Evolutionary conservation across 1,284 basidiomycete genomes (phyloP).

Genomic region (Mycosarcoma mackinlayi): DNA sequence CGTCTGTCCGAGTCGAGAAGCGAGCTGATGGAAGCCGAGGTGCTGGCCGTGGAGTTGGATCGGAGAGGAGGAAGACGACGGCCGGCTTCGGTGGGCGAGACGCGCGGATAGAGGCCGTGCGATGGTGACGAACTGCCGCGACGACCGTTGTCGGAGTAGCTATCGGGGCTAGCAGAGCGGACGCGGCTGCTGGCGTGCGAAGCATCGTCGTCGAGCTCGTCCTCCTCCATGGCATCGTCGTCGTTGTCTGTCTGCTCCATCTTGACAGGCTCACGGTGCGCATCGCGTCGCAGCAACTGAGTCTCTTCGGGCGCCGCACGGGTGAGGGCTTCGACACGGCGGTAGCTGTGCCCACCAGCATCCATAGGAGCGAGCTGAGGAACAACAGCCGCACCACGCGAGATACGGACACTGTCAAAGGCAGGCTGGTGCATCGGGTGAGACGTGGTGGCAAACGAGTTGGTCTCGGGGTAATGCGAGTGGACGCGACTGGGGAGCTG

Average conservation of each 20-base stretch:
- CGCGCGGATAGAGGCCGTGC: constrained; percentile 47
- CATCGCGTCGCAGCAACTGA: background rate
- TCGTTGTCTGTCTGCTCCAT: constrained; percentile 11
- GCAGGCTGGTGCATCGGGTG: constrained; percentile 36
- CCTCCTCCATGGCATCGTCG: constrained; percentile 50
- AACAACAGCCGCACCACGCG: constrained; percentile 47
- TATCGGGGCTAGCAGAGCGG: constrained; percentile 40
- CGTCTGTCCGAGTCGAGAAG: constrained; percentile 27
- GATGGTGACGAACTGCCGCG: constrained; percentile 38
- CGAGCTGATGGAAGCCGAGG: constrained; percentile 42
- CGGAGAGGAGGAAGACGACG: constrained; percentile 38
- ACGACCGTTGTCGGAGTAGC: constrained; percentile 35
- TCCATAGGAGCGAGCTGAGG: constrained; percentile 59
- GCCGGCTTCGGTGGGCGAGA: constrained; percentile 31
- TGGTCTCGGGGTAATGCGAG: constrained; percentile 27
- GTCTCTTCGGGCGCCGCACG: constrained; percentile 57
- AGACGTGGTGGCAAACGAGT: constrained; percentile 16
- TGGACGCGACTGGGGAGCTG: constrained; percentile 52
- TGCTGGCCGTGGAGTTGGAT: constrained; percentile 30
- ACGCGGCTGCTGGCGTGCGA: constrained; percentile 20
- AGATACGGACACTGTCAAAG: constrained; percentile 51
- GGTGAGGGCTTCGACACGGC: constrained; percentile 63
- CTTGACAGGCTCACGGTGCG: constrained; percentile 23
- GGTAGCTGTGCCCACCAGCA: constrained; percentile 51
- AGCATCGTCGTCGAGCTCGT: constrained; percentile 23